phyloP scores from a whole-genome alignment of 768 basidiomycete species.

The Trametes punicea region DNA sequence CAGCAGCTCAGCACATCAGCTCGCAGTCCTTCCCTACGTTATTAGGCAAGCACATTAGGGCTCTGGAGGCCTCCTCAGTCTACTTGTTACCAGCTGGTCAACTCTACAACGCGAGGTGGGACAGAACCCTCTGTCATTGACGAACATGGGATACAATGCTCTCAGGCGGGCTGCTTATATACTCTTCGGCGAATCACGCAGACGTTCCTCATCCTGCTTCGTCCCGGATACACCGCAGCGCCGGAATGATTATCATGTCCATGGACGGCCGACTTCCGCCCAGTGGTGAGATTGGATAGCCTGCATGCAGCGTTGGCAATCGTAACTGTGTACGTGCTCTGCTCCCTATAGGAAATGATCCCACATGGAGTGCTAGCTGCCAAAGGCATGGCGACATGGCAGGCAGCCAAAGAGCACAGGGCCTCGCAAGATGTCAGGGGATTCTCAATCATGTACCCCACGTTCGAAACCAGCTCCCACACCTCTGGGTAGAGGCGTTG shows the following conservation, averaged over 20 bases:
- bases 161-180: too few species aligned
- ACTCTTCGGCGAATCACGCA: too few species aligned
- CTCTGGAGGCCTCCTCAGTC: too few species aligned
- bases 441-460: slow-evolving; percentile 4
- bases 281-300: too few species aligned
- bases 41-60: too few species aligned
- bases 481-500: too few species aligned
- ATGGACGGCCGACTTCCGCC: too few species aligned
- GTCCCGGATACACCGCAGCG: neutral
- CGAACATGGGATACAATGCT: too few species aligned
- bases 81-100: too few species aligned
- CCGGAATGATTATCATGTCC: neutral
- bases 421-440: neutral
- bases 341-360: neutral
- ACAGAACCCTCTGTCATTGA: too few species aligned
- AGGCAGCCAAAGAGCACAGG: neutral
- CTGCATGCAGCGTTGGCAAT: slow-evolving; percentile 8
- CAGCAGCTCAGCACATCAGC: slow-evolving; percentile 1
- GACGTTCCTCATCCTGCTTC: too few species aligned
- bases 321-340: slow-evolving; percentile 5
- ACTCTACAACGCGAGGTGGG: too few species aligned
- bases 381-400: neutral
- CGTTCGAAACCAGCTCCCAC: neutral
- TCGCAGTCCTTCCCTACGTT: slow-evolving; percentile 2
- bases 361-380: slow-evolving; percentile 3